Base-by-base conservation (phyloP, 2,329 filamentous ascomycete species). In the Juglanconis juglandina region DNA sequence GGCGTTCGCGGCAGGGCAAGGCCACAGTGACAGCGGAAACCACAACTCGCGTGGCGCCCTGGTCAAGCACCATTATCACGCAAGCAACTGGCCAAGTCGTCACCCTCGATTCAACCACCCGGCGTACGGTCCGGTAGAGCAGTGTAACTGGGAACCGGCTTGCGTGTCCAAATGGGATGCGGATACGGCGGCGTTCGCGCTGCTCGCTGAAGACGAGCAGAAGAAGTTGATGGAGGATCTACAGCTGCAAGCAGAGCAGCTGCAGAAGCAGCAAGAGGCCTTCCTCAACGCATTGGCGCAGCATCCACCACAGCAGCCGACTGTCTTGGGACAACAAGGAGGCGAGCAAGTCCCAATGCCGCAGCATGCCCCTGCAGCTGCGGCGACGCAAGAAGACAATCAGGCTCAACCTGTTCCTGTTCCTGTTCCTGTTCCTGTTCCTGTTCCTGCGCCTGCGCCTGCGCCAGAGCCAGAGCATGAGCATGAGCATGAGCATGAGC, bases 51-150 rank as follows among this genome's bases (percentile, higher is more conserved):
- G 86, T 54, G 80, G 81, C 24, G 88, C 88, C 1, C 76, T 91
- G 1, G 87, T 91, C 32, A 88, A 87, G 71, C 88, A 91, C 69
- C 87, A 90, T 71, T 91, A 90, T 68, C 88, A 91, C 70, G 88
- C 88, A 0, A 90, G 87, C 1, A 83, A 85, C 61, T 91, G 88
- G 88, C 88, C 87, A 2, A 82, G 81, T 56, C 77, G 78, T 3
- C 88, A 91, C 68, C 87, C 85, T 1, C 79, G 88, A 35, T 88
- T 81, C 73, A 86, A 78, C 51, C 88, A 91, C 69, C 87, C 87
- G 1, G 83, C 86, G 56, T 89, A 87, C 67, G 87, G 86, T 5
- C 85, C 89, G 71, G 87, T 90, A 0, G 88, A 90, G 70, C 77
- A 81, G 65, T 90, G 87, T 72, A 90, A 90, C 68, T 90, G 87